A percentile compares a stretch with the other conserved stretches of the same genome.
These are phyloP conservation scores for Fusarium torreyae DNA, from an alignment of 2,329 filamentous ascomycete genomes.

Conservation along the genomic window DNA sequence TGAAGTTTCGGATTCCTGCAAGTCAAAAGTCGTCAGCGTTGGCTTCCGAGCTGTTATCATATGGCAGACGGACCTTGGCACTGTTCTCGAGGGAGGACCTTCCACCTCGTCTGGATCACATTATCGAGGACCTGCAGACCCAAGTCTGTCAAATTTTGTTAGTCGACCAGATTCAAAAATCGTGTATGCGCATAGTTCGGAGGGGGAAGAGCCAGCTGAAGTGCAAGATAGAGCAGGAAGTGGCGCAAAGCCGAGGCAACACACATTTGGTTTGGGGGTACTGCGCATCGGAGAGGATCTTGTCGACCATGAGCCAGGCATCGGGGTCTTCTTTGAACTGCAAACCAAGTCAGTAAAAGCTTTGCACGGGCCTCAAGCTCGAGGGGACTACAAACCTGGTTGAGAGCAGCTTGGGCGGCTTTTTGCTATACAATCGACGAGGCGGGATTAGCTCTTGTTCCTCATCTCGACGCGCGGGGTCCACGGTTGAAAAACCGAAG, in stretches of 20 bases:
- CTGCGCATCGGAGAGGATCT: conserved; percentile 92
- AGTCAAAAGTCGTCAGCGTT: conserved; percentile 31
- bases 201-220: neutral
- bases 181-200: conserved; percentile 3
- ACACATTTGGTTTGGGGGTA: conserved; percentile 97
- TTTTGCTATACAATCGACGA: conserved; percentile 81
- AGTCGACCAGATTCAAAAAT: conserved; percentile 38
- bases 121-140: conserved; percentile 97
- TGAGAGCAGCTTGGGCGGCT: conserved; percentile 91
- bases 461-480: conserved; percentile 41
- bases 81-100: conserved; percentile 95
- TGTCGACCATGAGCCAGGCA: conserved; percentile 96
- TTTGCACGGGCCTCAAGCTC: neutral
- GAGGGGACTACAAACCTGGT: conserved; percentile 78
- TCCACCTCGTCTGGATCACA: conserved; percentile 99
- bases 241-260: conserved; percentile 54
- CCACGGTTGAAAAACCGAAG: conserved; percentile 40
- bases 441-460: conserved; percentile 37
- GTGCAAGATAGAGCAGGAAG: conserved; percentile 16
- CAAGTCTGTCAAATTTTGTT: conserved; percentile 73
- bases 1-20: conserved; percentile 96
- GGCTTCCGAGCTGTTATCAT: neutral
- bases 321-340: conserved; percentile 99
- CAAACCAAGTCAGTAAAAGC: conserved; percentile 37
- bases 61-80: conserved; percentile 77